These are phyloP conservation scores for Aspergillus incahuasiensis DNA, from an alignment of 495 filamentous ascomycete genomes.

Conservation along the genomic window DNA sequence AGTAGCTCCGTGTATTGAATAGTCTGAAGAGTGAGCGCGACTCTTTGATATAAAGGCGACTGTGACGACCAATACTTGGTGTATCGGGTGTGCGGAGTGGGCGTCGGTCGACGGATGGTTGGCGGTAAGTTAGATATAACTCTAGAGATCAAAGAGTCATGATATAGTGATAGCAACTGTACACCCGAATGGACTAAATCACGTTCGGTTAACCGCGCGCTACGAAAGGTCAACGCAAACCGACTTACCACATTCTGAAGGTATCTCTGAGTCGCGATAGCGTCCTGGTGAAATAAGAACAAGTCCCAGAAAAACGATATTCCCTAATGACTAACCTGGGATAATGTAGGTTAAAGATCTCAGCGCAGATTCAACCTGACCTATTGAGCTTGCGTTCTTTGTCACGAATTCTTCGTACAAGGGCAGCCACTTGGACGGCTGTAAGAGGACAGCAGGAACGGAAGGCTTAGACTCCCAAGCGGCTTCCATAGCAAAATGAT, in stretches of 20 bases:
- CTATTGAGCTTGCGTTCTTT: slow-evolving; percentile 85
- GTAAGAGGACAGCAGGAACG: slow-evolving; percentile 34
- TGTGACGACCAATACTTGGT: slow-evolving; percentile 81
- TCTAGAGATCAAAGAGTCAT: slow-evolving; percentile 80
- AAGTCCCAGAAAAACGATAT: neutral
- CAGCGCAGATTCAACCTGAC: slow-evolving; percentile 87
- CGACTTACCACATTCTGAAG: slow-evolving; percentile 73
- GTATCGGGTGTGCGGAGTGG: slow-evolving; percentile 79
- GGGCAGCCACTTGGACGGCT: slow-evolving; percentile 69
- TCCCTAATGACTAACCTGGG: slow-evolving; percentile 53
- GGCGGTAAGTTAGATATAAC: slow-evolving; percentile 49
- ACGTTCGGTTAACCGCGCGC: slow-evolving; percentile 2
- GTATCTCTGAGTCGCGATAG: slow-evolving; percentile 88
- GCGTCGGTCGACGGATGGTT: slow-evolving; percentile 42
- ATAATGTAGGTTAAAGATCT: slow-evolving; percentile 93
- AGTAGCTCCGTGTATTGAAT: slow-evolving; percentile 89
- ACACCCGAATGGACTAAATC: slow-evolving; percentile 72
- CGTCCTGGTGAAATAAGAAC: slow-evolving; percentile 52
- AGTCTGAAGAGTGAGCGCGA: slow-evolving; percentile 77
- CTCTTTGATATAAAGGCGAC: slow-evolving; percentile 67
- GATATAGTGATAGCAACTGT: slow-evolving; percentile 87
- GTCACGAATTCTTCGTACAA: slow-evolving; percentile 90
- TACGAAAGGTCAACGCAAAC: slow-evolving; percentile 1
- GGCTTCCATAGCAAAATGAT: slow-evolving; percentile 30
- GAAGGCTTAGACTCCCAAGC: slow-evolving; percentile 25